Percentiles rank a stretch among this genome's conserved stretches.
phyloP scores from a whole-genome alignment of 1,139 yeast species.

The Suhomyces chickasaworum region DNA sequence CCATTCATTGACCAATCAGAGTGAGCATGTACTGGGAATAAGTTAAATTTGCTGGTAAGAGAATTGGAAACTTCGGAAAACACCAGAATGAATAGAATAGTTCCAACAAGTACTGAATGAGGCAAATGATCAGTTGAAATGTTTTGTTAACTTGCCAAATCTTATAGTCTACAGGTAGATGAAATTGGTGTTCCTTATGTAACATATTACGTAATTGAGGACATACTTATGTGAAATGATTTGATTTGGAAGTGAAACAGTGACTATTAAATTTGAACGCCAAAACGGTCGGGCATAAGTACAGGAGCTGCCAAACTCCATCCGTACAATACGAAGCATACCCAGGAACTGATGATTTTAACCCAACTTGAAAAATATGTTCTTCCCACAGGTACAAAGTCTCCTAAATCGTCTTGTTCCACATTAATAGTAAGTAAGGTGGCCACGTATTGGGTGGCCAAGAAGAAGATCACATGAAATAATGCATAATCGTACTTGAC shows the following conservation, averaged over 20 bases:
- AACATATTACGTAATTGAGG: background rate
- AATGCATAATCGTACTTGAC: slow-evolving; percentile 87
- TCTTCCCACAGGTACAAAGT: slow-evolving; percentile 95
- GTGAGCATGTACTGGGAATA: slow-evolving; percentile 3
- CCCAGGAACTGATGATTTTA: slow-evolving; percentile 89
- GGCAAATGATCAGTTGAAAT: too few species aligned
- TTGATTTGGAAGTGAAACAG: background rate
- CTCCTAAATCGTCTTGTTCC: slow-evolving; percentile 79
- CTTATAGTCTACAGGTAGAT: background rate
- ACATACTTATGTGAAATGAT: background rate
- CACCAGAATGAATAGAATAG: background rate
- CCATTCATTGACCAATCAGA: slow-evolving; percentile 12
- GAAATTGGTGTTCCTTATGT: background rate
- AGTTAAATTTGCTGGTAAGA: background rate
- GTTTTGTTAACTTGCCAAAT: too few species aligned
- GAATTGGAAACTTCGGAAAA: background rate
- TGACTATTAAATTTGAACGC: slow-evolving; percentile 28
- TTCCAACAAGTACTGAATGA: too few species aligned
- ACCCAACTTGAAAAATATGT: slow-evolving; percentile 96
- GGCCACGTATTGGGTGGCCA: slow-evolving; percentile 97
- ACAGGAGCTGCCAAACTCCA: slow-evolving; percentile 95
- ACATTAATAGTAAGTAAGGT: slow-evolving; percentile 91
- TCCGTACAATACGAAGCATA: slow-evolving; percentile 78
- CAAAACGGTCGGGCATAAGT: slow-evolving; percentile 85
- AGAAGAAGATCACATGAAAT: slow-evolving; percentile 87